Base-by-base conservation (phyloP, 2,329 filamentous ascomycete genomes). In the Furcasterigmium furcatum region DNA sequence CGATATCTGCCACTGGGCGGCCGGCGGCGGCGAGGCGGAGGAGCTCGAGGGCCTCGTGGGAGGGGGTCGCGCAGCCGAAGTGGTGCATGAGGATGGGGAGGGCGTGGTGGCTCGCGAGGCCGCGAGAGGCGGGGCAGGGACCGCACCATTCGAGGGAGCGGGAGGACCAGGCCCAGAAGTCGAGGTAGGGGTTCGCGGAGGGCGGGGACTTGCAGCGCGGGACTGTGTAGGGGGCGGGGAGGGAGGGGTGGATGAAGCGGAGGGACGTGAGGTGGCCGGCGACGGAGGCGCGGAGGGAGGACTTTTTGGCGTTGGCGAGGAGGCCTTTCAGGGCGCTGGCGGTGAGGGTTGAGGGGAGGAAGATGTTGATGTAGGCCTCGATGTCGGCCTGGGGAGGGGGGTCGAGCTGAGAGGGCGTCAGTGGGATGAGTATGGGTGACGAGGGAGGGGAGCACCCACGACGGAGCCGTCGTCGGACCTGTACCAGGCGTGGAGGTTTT, bases 51-150 rank as follows among this genome's bases (percentile, higher is more conserved):
- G 78, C 72, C 55, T 88, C 84, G 61, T 85, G 84, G 9, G 77
- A 80, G 1, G 87, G 87, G 18, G 82, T 82, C 2, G 79, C 78
- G 65, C 86, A 91, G 42, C 85, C 85, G 61, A 90, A 90, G 63
- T 91, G 86, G 65, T 90, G 86, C 74, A 89, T 90, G 45, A 89
- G 73, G 16, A 90, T 71, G 3, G 86, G 86, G 9, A 90, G 73
- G 7, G 88, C 71, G 54, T 86, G 84, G 64, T 91, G 87, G 24
- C 76, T 78, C 48, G 72, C 75, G 43, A 71, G 73, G 4, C 77
- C 73, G 21, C 71, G 65, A 14, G 82, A 78, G 29, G 66, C 65
- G 13, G 68, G 63, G 58, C 76, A 66, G 3, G 85, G 81, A 2
- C 84, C 82, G 41, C 74, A 76, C 82, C 84, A 86, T 63, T 85